Base-by-base conservation (phyloP, 1,139 yeast species). In the Pichia sp. region DNA sequence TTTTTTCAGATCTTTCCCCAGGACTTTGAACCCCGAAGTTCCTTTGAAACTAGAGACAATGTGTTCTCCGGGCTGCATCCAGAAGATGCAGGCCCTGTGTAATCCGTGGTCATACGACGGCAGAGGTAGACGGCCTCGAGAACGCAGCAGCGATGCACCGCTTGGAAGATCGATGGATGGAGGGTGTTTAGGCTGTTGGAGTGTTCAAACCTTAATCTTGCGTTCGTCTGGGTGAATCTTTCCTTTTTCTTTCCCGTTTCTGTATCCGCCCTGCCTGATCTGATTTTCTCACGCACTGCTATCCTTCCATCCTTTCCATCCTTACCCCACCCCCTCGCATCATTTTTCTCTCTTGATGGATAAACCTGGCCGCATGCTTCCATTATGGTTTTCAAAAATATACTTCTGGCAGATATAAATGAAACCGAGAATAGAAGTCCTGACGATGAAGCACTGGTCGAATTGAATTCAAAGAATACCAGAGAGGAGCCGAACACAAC, bases 351-450 rank as follows among this genome's bases (percentile, higher is more conserved):
- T 19, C 23, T 15, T 29, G 15, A 45, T 29, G 23, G 19, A 45
- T 11, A n/a, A 10, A 26, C 19, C 23, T 31, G 26, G 11, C 11
- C 11, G 6, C 23, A 32, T 29, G 23, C 40, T 36, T 19, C 32
- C 8, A 45, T 45, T 19, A 46, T 46, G 49, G 36, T 34, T 10
- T 32, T 32, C 23, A 30, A 19, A 43, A 49, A 34, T 26, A 32
- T 43, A 42, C 19, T 43, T 19, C 34, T 15, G 26, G 15, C 30
- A n/a, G 46, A 41, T 49, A 49, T 47, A 47, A 26, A 38, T 29
- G 11, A 32, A 31, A 31, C 8, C 16, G 10, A 15, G n/a, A 4
- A 15, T 42, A 16, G 30, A 8, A 16, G 3, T 10, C 11, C 3
- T 16, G 16, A 5, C 30, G 45, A 42, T 8, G 45, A 16, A 42